phyloP scores from a whole-genome alignment of 2,329 filamentous ascomycete species.

The Akanthomyces uredinophilus region DNA sequence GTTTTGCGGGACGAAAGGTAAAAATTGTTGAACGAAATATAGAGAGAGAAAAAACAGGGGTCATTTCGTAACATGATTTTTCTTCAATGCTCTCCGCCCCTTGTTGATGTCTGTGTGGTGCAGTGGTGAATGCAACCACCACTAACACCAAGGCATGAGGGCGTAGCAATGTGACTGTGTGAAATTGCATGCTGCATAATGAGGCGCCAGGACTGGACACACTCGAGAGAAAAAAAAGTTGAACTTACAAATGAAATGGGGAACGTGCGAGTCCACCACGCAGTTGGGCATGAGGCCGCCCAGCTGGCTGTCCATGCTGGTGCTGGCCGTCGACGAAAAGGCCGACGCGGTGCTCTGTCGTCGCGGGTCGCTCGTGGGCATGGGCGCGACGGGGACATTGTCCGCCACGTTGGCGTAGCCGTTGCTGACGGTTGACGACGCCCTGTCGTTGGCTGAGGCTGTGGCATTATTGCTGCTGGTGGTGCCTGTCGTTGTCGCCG shows the following conservation, averaged over 20 bases:
- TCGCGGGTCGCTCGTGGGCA: slow-evolving; percentile 31
- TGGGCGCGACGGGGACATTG: slow-evolving; percentile 15
- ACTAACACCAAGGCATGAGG: neutral
- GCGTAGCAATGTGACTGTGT: neutral
- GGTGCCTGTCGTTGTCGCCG: slow-evolving; percentile 23
- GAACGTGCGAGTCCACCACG: slow-evolving; percentile 38
- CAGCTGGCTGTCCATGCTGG: slow-evolving; percentile 26
- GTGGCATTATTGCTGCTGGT: slow-evolving; percentile 21
- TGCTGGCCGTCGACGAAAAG: slow-evolving; percentile 15
- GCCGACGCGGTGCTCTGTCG: slow-evolving; percentile 30
- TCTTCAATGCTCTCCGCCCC: neutral
- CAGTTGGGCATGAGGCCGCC: slow-evolving; percentile 23
- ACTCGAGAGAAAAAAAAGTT: slow-evolving; percentile 9
- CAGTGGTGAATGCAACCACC: neutral
- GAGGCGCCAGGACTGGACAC: neutral
- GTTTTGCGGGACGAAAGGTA: neutral
- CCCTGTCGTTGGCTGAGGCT: neutral
- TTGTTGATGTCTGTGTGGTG: neutral
- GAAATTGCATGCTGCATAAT: neutral
- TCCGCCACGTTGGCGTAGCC: slow-evolving; percentile 1
- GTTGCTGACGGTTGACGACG: neutral
- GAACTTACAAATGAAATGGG: slow-evolving; percentile 32
- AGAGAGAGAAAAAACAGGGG: neutral
- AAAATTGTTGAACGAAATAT: neutral
- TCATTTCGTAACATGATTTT: neutral